Conservation (phyloP, 2,329 filamentous ascomycete genomes). For the Arachnopeziza araneosa region DNA sequence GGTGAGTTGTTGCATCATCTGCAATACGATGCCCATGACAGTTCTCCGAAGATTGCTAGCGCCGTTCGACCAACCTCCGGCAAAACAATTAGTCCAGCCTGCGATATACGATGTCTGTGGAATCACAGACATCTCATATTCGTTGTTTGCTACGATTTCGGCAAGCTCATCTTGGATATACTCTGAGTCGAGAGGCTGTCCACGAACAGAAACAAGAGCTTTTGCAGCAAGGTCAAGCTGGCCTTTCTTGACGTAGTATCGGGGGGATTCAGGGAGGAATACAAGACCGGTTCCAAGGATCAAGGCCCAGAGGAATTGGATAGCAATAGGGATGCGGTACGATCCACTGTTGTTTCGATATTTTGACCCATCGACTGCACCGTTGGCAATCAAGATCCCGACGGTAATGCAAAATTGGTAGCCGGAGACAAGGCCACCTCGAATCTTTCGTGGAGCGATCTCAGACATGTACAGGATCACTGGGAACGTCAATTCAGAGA, state of each 20-base stretch:
- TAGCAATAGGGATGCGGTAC: conserved; percentile 58
- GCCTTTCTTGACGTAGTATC: conserved; percentile 74
- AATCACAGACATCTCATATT: conserved; percentile 70
- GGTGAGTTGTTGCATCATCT: conserved; percentile 75
- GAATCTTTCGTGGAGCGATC: conserved; percentile 48
- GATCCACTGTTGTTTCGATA: conserved; percentile 36
- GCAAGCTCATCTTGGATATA: conserved; percentile 74
- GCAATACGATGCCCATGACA: conserved; percentile 64
- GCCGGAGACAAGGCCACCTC: conserved; percentile 72
- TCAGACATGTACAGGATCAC: conserved; percentile 41
- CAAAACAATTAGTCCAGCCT: conserved; percentile 66
- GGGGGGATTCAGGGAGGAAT: conserved; percentile 50
- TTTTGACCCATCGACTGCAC: conserved; percentile 46
- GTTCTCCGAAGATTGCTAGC: conserved; percentile 67
- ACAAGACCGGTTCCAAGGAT: conserved; percentile 50
- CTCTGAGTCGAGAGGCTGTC: conserved; percentile 65
- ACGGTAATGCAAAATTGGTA: conserved; percentile 75
- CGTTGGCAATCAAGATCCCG: conserved; percentile 55
- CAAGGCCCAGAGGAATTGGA: conserved; percentile 48
- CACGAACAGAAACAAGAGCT: conserved; percentile 63
- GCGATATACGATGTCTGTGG: conserved; percentile 59
- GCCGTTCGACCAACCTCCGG: conserved; percentile 53
- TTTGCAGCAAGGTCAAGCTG: conserved; percentile 58
- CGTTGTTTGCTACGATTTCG: conserved; percentile 85
- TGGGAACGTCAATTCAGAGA: conserved; percentile 30